Percentiles rank a stretch among this genome's conserved stretches.
phyloP scores from a whole-genome alignment of 257 asterid genomes.

The Solanum appendiculatum region DNA sequence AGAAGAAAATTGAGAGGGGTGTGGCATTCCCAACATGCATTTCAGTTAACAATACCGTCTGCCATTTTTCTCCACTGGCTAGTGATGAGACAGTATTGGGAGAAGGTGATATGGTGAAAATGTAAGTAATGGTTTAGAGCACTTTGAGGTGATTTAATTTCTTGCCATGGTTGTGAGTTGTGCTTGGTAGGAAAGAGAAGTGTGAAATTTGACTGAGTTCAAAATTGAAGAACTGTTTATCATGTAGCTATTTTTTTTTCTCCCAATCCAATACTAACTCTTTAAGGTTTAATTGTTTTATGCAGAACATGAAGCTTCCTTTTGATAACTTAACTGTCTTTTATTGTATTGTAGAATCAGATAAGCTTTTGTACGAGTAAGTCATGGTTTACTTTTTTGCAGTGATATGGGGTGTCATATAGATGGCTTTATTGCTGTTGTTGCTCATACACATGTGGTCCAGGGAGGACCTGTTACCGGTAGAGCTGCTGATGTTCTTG shows the following conservation, averaged over 20 bases:
- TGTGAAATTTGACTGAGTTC: background rate
- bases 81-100: constrained; percentile 62
- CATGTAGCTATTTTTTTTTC: no score
- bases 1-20: constrained; percentile 91
- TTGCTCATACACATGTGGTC: constrained; percentile 81
- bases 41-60: constrained; percentile 71
- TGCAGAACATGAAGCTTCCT: background rate
- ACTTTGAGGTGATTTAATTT: background rate
- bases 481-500: constrained; percentile 82
- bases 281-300: background rate
- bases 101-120: constrained; percentile 70
- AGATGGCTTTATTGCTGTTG: constrained; percentile 92
- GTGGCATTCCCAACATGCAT: constrained; percentile 93
- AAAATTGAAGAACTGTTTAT: background rate
- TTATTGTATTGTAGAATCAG: background rate
- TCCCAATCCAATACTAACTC: background rate
- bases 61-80: constrained; percentile 81
- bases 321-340: background rate
- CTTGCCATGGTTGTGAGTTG: background rate
- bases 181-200: background rate
- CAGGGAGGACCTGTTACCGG: constrained; percentile 83
- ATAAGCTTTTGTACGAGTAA: background rate
- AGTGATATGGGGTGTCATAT: constrained; percentile 98
- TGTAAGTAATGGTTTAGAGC: constrained; percentile 29
- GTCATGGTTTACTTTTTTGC: constrained; percentile 11